Evolutionary conservation across 768 basidiomycete genomes (phyloP).

Genomic region (Suillus clintonianus): DNA sequence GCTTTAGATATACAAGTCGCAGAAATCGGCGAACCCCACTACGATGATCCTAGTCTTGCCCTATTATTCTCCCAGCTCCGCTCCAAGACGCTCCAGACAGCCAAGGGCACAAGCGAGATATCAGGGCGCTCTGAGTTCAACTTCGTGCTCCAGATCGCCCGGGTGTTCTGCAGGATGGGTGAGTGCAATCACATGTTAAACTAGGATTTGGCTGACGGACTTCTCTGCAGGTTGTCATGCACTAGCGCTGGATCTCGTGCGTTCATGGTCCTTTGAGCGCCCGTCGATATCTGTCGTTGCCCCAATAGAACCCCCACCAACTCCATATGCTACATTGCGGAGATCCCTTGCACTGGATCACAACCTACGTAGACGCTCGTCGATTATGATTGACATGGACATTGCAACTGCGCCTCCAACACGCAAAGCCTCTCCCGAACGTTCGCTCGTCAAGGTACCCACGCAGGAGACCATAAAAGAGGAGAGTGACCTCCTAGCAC

Average conservation of each 20-base stretch:
- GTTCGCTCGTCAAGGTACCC: constrained; percentile 17
- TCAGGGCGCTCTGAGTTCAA: constrained; percentile 88
- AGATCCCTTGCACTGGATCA: constrained; percentile 52
- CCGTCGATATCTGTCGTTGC: constrained; percentile 50
- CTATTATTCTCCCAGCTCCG: constrained; percentile 88
- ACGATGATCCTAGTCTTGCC: constrained; percentile 93
- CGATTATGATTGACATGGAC: constrained; percentile 91
- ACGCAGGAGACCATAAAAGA: constrained; percentile 39
- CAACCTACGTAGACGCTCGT: constrained; percentile 60
- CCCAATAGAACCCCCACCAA: constrained; percentile 33
- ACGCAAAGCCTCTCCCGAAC: constrained; percentile 51
- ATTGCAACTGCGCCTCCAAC: constrained; percentile 63
- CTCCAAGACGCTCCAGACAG: constrained; percentile 89
- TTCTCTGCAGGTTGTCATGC: constrained; percentile 77
- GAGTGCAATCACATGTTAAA: constrained; percentile 22
- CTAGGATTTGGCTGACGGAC: constrained; percentile 5
- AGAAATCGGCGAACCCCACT: constrained; percentile 82
- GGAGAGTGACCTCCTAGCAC: constrained; percentile 61
- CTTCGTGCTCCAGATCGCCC: constrained; percentile 92
- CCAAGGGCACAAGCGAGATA: constrained; percentile 90
- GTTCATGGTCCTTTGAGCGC: constrained; percentile 88
- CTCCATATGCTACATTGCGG: constrained; percentile 43
- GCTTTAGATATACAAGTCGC: constrained; percentile 53
- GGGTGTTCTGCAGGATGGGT: constrained; percentile 96
- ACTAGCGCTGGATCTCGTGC: constrained; percentile 87